Conservation (phyloP, 176 grass and related monocot genomes). For the sorghum (Sorghum bicolor) region DNA sequence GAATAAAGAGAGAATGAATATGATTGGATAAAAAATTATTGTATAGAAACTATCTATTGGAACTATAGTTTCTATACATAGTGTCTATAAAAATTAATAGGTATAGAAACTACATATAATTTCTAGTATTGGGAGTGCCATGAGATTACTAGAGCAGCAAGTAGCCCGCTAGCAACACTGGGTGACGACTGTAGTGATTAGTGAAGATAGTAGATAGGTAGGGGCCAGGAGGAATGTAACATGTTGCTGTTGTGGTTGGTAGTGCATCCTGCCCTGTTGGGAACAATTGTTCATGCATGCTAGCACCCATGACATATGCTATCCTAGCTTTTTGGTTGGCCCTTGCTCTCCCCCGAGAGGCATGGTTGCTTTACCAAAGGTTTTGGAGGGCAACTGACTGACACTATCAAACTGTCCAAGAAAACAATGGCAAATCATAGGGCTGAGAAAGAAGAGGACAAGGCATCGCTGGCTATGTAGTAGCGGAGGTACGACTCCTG, state of each 20-base stretch:
- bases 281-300: neutral
- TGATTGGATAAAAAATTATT: too few relatives aligned
- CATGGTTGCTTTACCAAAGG: slow-evolving; percentile 27
- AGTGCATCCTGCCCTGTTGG: neutral
- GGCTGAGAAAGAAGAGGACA: slow-evolving; percentile 10
- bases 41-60: too few relatives aligned
- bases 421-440: slow-evolving; percentile 23
- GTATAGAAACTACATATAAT: too few relatives aligned
- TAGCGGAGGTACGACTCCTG: neutral
- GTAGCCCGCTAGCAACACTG: neutral
- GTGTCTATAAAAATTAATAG: too few relatives aligned
- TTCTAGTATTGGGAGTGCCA: too few relatives aligned
- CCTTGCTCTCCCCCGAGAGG: slow-evolving; percentile 4
- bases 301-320: neutral
- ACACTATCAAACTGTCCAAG: slow-evolving; percentile 25
- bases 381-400: slow-evolving; percentile 28
- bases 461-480: neutral
- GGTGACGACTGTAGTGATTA: neutral
- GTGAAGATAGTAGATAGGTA: neutral
- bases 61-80: too few relatives aligned
- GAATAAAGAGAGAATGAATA: too few relatives aligned
- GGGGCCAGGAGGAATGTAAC: neutral
- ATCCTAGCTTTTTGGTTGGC: neutral
- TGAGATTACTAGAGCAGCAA: neutral
- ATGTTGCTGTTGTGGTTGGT: neutral